phyloP scores from a whole-genome alignment of 2,329 filamentous ascomycete genomes.

The Raffaelea ambrosiae region DNA sequence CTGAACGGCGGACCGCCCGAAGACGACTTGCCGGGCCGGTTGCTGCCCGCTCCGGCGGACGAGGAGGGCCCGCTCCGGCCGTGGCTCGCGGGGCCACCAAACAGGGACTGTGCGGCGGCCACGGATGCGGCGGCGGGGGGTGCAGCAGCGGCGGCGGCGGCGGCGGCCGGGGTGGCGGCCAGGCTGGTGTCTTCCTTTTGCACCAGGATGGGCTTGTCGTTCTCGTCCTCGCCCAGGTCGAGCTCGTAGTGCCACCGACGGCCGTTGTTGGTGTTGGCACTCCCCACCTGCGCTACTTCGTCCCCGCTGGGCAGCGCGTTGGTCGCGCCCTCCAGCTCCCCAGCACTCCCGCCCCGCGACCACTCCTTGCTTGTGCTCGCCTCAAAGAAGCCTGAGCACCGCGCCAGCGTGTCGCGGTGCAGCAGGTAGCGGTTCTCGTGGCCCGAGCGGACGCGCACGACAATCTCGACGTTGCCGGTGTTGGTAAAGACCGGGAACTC shows the following conservation, averaged over 20 bases:
- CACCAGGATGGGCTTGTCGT: constrained; percentile 80
- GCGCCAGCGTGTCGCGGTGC: constrained; percentile 76
- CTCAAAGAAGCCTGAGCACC: constrained; percentile 92
- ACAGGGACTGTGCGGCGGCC: constrained; percentile 35
- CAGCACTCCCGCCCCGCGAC: constrained; percentile 33
- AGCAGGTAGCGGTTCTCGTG: constrained; percentile 79
- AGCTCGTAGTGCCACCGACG: constrained; percentile 60
- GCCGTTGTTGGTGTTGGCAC: constrained; percentile 29
- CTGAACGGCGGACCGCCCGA: constrained; percentile 17
- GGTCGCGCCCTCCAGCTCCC: neutral
- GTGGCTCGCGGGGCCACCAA: constrained; percentile 33
- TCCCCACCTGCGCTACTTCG: constrained; percentile 47
- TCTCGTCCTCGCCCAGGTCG: constrained; percentile 62
- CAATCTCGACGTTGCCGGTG: constrained; percentile 86
- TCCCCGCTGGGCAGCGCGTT: constrained; percentile 11
- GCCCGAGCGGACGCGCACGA: constrained; percentile 56
- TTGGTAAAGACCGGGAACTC: constrained; percentile 89
- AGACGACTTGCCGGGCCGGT: no score
- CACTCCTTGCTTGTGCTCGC: constrained; percentile 74
- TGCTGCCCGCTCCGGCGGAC: no score
- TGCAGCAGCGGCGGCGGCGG: constrained; percentile 13
- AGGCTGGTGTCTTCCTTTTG: constrained; percentile 52
- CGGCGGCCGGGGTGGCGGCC: constrained; percentile 9
- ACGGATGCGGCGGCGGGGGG: neutral
- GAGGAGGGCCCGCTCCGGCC: neutral